Evolutionary conservation across 805 yeast genomes (phyloP), one percentile per base, ranked within the genome.

Genomic region (Candida sakaeoensis): DNA sequence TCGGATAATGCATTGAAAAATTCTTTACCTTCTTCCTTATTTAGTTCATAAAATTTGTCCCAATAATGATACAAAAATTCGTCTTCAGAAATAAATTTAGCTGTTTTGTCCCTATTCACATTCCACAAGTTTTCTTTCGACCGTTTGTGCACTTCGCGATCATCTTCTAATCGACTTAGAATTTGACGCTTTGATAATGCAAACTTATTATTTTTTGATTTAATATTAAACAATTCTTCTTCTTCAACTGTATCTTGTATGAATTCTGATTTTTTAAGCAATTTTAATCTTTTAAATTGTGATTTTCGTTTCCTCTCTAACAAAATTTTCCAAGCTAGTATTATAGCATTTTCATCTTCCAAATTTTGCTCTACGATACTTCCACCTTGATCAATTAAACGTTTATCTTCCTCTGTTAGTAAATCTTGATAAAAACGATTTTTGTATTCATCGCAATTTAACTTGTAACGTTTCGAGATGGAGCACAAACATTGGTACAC

Each of bases 131-230:
- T 77, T 52, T 91, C 97, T 50, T 90, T 88, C 10, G 84, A 75
- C 47, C 85, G 74, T 56, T 91, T 91, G 53, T 87, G 89, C 33
- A 95, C 69, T 57, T 91, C 99, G 49, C 99, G 69, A 57, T 91
- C 98, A 46, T 83, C 90, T 56, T 91, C 97, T 82, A 91, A 88
- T 44, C 98, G 67, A 26, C 77, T 72, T 13, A 88, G 56, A 13
- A 85, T 79, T 48, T 82, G 87, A 34, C 78, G 59, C 39, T 63
- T 63, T 4, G 72, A 53, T 34, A 57, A 44, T 19, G 45, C 48
- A 17, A 50, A 46, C 25, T 46, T 49, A 21, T 45, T 43, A 13
- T 19, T 19, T 25, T 46, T 50, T 15, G 53, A 57, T 39, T 56
- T 52, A 13, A 56, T 50, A 47, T 46, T 47, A 45, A 60, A 58